These are phyloP conservation scores for Friedmanniomyces endolithicus DNA, from an alignment of 495 filamentous ascomycete species.

Conservation along the genomic window DNA sequence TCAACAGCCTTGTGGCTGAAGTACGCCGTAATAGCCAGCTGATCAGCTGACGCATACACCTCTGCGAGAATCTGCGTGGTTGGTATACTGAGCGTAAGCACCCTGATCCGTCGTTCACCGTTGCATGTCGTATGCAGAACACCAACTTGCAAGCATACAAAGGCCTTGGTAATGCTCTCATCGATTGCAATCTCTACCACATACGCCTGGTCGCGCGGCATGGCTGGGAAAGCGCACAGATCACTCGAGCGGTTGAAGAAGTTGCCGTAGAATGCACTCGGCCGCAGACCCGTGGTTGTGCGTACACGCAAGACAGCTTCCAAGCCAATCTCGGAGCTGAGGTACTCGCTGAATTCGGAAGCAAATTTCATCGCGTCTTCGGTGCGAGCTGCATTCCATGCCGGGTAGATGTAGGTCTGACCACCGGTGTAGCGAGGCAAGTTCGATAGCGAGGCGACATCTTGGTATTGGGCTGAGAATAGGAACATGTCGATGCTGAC, in stretches of 20 bases:
- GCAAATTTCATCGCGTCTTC: slow-evolving; percentile 98
- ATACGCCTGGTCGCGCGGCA: slow-evolving; percentile 92
- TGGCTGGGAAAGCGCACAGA: slow-evolving; percentile 93
- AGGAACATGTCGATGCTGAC: slow-evolving; percentile 99
- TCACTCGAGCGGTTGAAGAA: slow-evolving; percentile 98
- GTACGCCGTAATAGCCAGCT: slow-evolving; percentile 81
- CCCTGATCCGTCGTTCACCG: slow-evolving; percentile 84
- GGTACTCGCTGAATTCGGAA: slow-evolving; percentile 86
- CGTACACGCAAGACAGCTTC: slow-evolving; percentile 93
- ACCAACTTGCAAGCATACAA: slow-evolving; percentile 90
- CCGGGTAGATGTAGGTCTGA: slow-evolving; percentile 97
- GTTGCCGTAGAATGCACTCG: slow-evolving; percentile 98
- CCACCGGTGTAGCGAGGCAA: slow-evolving; percentile 92
- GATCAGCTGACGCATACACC: slow-evolving; percentile 88
- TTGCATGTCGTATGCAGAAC: slow-evolving; percentile 97
- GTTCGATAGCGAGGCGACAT: slow-evolving; percentile 90
- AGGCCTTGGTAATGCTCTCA: slow-evolving; percentile 82
- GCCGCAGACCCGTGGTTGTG: slow-evolving; percentile 86
- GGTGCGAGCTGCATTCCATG: slow-evolving; percentile 83
- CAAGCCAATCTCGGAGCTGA: slow-evolving; percentile 88
- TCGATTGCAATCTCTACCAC: slow-evolving; percentile 99
- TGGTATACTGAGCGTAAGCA: slow-evolving; percentile 84
- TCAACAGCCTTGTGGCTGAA: slow-evolving; percentile 98
- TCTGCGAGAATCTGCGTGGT: slow-evolving; percentile 84
- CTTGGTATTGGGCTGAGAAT: slow-evolving; percentile 93